Evolutionary conservation across 2,329 filamentous ascomycete genomes (phyloP), one percentile per base, ranked within the genome.

Genomic region (Hypoxylon sp.): DNA sequence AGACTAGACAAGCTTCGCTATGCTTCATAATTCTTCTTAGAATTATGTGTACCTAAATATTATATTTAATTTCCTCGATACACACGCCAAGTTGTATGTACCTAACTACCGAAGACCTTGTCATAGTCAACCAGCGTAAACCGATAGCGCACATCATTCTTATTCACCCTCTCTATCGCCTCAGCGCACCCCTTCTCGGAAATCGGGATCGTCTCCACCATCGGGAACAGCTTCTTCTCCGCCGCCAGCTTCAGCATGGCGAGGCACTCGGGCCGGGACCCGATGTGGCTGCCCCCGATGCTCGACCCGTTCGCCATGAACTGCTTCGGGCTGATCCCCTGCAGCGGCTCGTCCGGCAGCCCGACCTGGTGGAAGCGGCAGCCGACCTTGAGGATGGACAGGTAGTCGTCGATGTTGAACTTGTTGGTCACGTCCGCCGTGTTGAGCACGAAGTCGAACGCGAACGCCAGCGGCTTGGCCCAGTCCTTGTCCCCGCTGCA

Each of bases 71-170:
- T 33, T 4, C 30, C 11, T 33, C 30, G 14, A 2, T 33, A 14
- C 4, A 2, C 11, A 11, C 11, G 8, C 1, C 8, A 33, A 2
- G 11, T 1, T 11, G 11, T 12, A 8, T 22, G n/a, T n/a, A n/a
- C n/a, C 53, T n/a, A 60, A 11, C 14, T 58, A n/a, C 84, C 85
- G 73, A 92, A 92, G 0, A 81, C 86, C 81, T 90, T 87, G 71
- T 92, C 87, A 71, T 85, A 92, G 8, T 86, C 86, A 11, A 86
- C 87, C 72, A 94, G 77, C 0, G 90, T 92, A 72, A 92, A 89
- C 40, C 92, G 83, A 76, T 92, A 95, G 32, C 84, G 84, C 12
- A 93, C 89, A 75, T 92, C 86, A 71, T 91, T 91, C 68, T 87
- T 87, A 74, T 90, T 87, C 52, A 94, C 85, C 68, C 89, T 84